Conservation (phyloP, 2,329 filamentous ascomycete genomes). For the Aureobasidium sp. region DNA sequence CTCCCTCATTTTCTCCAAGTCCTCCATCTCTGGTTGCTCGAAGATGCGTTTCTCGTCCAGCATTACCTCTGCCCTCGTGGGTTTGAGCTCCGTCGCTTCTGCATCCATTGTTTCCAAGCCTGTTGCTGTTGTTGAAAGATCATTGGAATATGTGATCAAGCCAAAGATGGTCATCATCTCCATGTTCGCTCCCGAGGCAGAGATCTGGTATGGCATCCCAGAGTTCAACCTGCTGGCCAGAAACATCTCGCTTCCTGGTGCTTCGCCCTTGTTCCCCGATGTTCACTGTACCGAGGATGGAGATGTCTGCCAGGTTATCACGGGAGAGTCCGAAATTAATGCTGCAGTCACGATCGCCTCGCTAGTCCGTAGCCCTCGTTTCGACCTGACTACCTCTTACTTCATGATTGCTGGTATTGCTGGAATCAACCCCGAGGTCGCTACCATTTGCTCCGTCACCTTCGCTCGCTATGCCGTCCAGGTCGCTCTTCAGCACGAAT, state of each 20-base stretch:
- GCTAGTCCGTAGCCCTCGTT: constrained; percentile 52
- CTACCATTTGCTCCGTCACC: constrained; percentile 59
- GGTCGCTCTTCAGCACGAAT: constrained; percentile 68
- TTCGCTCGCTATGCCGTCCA: constrained; percentile 65
- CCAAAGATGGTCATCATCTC: constrained; percentile 59
- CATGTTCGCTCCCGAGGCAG: constrained; percentile 43
- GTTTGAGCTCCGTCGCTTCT: constrained; percentile 14
- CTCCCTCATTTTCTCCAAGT: background rate
- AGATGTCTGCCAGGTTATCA: constrained; percentile 61
- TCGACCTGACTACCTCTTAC: constrained; percentile 62
- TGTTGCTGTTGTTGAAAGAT: constrained; percentile 18
- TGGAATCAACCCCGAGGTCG: constrained; percentile 63
- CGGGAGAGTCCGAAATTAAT: constrained; percentile 59
- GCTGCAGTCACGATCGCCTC: constrained; percentile 59
- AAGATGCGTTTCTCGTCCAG: constrained; percentile 14
- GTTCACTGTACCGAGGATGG: constrained; percentile 57
- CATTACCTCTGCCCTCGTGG: constrained; percentile 9
- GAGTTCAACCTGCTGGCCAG: constrained; percentile 30
- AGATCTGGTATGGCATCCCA: constrained; percentile 22
- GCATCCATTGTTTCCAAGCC: constrained; percentile 12
- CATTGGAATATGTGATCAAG: constrained; percentile 31
- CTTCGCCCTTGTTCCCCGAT: constrained; percentile 27
- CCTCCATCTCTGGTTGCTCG: background rate
- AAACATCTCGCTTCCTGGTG: constrained; percentile 30
- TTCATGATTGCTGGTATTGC: constrained; percentile 67